Evolutionary conservation across 2,329 filamentous ascomycete genomes (phyloP).

Genomic region (Pseudocercospora pini-densiflorae): DNA sequence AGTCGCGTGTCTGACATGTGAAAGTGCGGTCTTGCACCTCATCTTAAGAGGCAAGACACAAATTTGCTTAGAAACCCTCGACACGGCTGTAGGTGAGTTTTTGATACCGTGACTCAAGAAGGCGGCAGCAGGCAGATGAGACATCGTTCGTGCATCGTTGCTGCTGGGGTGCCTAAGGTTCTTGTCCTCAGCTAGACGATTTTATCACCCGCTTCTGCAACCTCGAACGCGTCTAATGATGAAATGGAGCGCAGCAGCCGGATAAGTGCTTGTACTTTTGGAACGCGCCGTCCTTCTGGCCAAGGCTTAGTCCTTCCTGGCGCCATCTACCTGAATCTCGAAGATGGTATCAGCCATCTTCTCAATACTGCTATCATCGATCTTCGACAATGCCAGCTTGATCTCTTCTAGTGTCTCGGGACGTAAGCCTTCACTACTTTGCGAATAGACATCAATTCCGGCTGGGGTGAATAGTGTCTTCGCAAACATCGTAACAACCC

Average conservation of each 20-base stretch:
- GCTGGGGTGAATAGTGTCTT: slow-evolving; percentile 83
- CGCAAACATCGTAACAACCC: slow-evolving; percentile 84
- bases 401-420: slow-evolving; percentile 62
- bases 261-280: neutral
- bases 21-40: neutral
- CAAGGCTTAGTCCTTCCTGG: slow-evolving; percentile 27
- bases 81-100: neutral
- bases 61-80: neutral
- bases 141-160: neutral
- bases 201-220: too few species aligned
- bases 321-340: slow-evolving; percentile 46
- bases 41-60: neutral
- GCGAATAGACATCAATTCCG: slow-evolving; percentile 77
- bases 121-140: neutral
- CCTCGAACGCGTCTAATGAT: neutral
- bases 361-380: slow-evolving; percentile 58
- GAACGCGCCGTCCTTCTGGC: neutral
- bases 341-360: slow-evolving; percentile 58
- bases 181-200: neutral
- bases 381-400: slow-evolving; percentile 55
- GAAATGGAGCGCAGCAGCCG: neutral
- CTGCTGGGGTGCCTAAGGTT: neutral
- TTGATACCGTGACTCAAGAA: neutral
- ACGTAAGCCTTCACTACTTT: slow-evolving; percentile 64
- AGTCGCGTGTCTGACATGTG: neutral